These are phyloP conservation scores for Ceratocystis eucalypticola DNA, from an alignment of 2,329 filamentous ascomycete species.

Conservation along the genomic window DNA sequence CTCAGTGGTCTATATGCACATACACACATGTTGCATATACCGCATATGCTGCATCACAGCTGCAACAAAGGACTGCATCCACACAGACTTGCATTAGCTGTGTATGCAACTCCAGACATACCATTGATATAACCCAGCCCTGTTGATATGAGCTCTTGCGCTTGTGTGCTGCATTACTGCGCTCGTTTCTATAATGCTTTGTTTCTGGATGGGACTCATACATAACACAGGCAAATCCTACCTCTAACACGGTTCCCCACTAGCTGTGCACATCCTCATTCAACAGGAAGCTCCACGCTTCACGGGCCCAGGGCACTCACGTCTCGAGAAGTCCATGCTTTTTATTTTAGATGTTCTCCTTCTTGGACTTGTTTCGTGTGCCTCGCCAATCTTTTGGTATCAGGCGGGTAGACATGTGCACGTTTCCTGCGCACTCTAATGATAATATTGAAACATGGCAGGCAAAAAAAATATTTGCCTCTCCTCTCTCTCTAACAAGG, in stretches of 20 bases:
- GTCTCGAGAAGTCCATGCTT: neutral
- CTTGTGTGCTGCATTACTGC: neutral
- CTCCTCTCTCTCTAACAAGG: neutral
- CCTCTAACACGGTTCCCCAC: neutral
- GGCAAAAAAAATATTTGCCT: neutral
- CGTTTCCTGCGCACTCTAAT: neutral
- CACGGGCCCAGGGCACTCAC: neutral
- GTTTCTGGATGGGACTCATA: neutral
- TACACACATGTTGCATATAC: neutral
- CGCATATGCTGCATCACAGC: neutral
- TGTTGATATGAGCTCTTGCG: neutral
- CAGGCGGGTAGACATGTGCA: neutral
- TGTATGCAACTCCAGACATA: neutral
- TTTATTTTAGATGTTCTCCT: neutral
- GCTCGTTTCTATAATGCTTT: neutral
- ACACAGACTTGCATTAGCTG: neutral
- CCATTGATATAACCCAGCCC: neutral
- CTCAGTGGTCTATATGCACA: neutral
- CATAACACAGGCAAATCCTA: neutral
- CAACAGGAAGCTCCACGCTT: neutral
- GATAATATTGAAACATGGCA: neutral
- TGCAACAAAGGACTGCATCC: neutral
- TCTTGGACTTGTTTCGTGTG: neutral
- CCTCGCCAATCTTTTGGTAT: neutral
- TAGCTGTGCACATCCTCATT: constrained; percentile 8